Percentiles rank a stretch among this genome's conserved stretches.
phyloP scores from a whole-genome alignment of 2,329 filamentous ascomycete species.

The Sporothrix protearum region DNA sequence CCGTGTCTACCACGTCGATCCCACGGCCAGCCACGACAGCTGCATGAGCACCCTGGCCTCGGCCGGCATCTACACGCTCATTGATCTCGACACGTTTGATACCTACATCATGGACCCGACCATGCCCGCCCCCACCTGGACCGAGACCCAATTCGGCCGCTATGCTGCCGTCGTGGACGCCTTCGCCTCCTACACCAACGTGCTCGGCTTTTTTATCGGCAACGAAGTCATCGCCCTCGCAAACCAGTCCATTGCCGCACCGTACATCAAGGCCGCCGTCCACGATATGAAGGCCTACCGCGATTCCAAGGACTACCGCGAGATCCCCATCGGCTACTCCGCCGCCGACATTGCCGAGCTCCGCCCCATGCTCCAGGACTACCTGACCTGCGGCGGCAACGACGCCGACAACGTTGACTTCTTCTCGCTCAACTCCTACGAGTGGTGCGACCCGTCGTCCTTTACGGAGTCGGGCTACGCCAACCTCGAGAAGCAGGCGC shows the following conservation, averaged over 20 bases:
- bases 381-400: conserved; percentile 74
- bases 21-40: conserved; percentile 63
- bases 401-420: conserved; percentile 71
- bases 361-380: conserved; percentile 61
- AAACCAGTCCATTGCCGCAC: conserved; percentile 62
- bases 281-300: conserved; percentile 82
- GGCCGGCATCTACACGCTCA: conserved; percentile 76
- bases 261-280: conserved; percentile 77
- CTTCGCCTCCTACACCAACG: conserved; percentile 74
- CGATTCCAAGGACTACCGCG: conserved; percentile 69
- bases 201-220: conserved; percentile 79
- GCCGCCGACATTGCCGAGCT: conserved; percentile 76
- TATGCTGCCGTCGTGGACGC: conserved; percentile 72
- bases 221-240: conserved; percentile 75
- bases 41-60: conserved; percentile 80
- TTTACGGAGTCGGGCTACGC: conserved; percentile 67
- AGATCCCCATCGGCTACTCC: conserved; percentile 82
- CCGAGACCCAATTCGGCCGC: conserved; percentile 62
- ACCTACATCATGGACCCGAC: conserved; percentile 61
- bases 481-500: conserved; percentile 62
- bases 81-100: conserved; percentile 75
- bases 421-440: conserved; percentile 81
- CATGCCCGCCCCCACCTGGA: conserved; percentile 65
- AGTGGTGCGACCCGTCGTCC: conserved; percentile 63
- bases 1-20: conserved; percentile 83